phyloP scores from a whole-genome alignment of 306 rosid species.

The Bauhinia variegata region DNA sequence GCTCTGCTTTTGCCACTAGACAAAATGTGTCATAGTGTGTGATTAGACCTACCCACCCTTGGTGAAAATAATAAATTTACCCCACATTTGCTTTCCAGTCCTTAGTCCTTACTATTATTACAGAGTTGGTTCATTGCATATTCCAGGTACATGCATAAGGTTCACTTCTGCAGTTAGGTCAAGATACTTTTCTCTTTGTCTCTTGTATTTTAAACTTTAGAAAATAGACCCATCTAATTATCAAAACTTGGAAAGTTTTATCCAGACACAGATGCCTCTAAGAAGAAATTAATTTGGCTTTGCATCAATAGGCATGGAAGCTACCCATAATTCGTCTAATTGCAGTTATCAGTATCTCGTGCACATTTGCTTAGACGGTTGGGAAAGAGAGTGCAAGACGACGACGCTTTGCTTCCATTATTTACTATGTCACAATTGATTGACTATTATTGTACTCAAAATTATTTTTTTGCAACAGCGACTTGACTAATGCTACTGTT shows the following conservation, averaged over 20 bases:
- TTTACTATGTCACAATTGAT: constrained; percentile 14
- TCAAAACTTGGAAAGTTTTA: too few species aligned
- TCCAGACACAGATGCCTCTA: too few species aligned
- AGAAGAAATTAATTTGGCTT: too few species aligned
- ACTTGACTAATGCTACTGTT: constrained; percentile 12
- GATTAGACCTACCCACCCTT: too few species aligned
- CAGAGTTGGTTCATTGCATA: constrained; percentile 17
- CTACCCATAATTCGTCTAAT: neutral
- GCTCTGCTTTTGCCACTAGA: too few species aligned
- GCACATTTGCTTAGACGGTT: neutral
- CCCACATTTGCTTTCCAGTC: too few species aligned
- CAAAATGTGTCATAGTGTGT: too few species aligned
- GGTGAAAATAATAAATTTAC: too few species aligned
- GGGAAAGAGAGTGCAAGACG: neutral
- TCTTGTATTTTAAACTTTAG: too few species aligned
- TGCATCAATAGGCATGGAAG: too few species aligned
- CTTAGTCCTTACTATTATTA: too few species aligned
- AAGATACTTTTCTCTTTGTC: neutral
- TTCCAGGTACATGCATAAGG: constrained; percentile 28
- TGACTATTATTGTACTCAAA: neutral
- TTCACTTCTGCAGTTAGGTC: constrained; percentile 3
- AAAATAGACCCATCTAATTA: too few species aligned
- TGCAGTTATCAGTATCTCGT: neutral
- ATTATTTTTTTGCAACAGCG: constrained; percentile 1
- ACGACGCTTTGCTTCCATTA: constrained; percentile 32